phyloP scores from a whole-genome alignment of 1,284 basidiomycete species.

The Microbotryum violaceum region DNA sequence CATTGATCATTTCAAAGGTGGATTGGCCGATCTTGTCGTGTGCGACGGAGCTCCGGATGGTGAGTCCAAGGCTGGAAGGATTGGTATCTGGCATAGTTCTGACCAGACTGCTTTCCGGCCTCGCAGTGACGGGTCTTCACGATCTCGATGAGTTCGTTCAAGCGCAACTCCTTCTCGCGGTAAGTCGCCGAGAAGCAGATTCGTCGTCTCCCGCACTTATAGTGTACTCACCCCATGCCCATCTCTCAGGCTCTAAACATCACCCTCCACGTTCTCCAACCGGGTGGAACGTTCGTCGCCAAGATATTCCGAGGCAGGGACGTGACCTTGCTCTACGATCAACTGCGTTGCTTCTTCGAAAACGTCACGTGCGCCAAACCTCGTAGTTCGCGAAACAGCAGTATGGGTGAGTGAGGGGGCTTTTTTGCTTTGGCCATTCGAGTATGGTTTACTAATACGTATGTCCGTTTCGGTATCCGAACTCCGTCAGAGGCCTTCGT shows the following conservation, averaged over 20 bases:
- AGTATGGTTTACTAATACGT: too few relatives aligned
- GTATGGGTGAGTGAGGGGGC: conserved; percentile 28
- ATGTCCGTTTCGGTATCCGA: too few relatives aligned
- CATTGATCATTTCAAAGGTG: conserved; percentile 46
- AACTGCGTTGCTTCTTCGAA: conserved; percentile 46
- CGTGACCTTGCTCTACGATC: conserved; percentile 45
- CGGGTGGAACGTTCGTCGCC: conserved; percentile 49
- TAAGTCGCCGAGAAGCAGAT: conserved; percentile 27
- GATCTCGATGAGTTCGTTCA: conserved; percentile 53
- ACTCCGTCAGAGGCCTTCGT: conserved; percentile 47
- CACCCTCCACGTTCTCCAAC: conserved; percentile 48
- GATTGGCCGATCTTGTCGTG: conserved; percentile 50
- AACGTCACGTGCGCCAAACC: conserved; percentile 43
- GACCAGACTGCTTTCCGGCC: not conserved
- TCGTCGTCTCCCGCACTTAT: not conserved
- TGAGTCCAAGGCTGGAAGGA: conserved; percentile 20
- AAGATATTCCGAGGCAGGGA: conserved; percentile 51
- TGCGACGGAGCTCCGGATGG: conserved; percentile 55
- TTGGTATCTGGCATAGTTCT: not conserved
- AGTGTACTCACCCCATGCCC: conserved; percentile 1
- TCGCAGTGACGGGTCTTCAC: conserved; percentile 51
- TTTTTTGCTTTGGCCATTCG: too few relatives aligned
- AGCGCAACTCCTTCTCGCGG: conserved; percentile 50
- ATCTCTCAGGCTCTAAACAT: conserved; percentile 47
- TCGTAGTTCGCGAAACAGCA: conserved; percentile 38